Evolutionary conservation across 176 grass and related monocot species (phyloP), one percentile per base, ranked within the genome.

Genomic region (Rhynchospora tenuis): DNA sequence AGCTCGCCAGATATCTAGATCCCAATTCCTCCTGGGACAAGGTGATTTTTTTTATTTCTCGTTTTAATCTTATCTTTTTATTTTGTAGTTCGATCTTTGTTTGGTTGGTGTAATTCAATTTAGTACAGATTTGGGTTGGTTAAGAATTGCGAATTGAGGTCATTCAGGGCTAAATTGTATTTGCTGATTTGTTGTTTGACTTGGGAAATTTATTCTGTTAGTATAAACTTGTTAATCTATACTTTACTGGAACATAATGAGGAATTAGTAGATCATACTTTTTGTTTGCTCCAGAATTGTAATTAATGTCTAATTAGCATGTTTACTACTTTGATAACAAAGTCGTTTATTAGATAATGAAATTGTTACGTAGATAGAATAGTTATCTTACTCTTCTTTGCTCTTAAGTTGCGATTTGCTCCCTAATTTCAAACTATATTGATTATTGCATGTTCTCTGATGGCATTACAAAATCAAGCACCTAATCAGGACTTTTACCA

Each of bases 1-100:
- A 90, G 77, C 84, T 99, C 70, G 88, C 91, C 80, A 91, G 70
- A 88, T 93, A 89, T 78, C 91, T 99, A 72, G 96, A 99, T 90
- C 93, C 96, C 58, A 93, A 95, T 77, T 78, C 84, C 28, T 73
- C 93, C 6, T 93, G 64, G 93, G 96, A 99, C 60, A 99, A 95
- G 93, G 96, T 98, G 70, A 47, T 28, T n/a, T n/a, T n/a, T n/a
- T n/a, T n/a, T n/a, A n/a, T 15, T 9, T 24, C 7, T 22, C 1
- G 43, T 16, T 9, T 73, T n/a, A 69, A 6, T n/a, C 31, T 72
- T 17, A 67, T n/a, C n/a, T 4, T 19, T 14, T 3, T 17, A 7
- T 9, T n/a, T 60, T 46, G 9, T 29, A 2, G 5, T 48, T 7
- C 58, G 31, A 13, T 85, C 4, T n/a, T 55, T 13, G 23, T 67